Percentiles rank a stretch among this genome's conserved stretches.
phyloP scores from a whole-genome alignment of 331 rosid species.

The Quercus phellos region DNA sequence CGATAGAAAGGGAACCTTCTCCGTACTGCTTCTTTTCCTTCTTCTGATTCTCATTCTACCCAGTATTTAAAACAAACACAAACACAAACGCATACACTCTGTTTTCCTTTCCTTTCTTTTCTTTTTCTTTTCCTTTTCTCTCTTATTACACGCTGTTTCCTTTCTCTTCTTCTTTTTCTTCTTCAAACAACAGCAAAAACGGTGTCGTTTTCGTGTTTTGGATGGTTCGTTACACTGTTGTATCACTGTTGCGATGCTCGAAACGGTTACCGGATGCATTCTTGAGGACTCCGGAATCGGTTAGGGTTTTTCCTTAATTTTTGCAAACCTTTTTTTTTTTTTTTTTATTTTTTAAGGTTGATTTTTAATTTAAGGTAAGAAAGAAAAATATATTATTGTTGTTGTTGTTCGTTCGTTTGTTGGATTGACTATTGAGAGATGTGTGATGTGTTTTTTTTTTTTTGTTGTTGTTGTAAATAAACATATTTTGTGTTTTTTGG shows the following conservation, averaged over 20 bases:
- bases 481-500: conserved; percentile 4
- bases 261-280: conserved; percentile 38
- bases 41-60: conserved; percentile 77
- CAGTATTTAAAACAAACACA: conserved; percentile 31
- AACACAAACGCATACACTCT: background rate
- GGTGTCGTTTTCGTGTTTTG: conserved; percentile 7
- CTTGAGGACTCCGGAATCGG: conserved; percentile 57
- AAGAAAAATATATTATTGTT: too few species aligned
- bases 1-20: conserved; percentile 75
- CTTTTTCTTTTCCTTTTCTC: background rate
- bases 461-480: background rate
- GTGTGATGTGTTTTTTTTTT: too few species aligned
- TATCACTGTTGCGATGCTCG: conserved; percentile 34
- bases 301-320: background rate
- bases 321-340: too few species aligned
- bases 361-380: too few species aligned
- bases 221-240: conserved; percentile 4
- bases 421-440: too few species aligned
- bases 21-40: conserved; percentile 63
- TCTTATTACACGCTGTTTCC: background rate
- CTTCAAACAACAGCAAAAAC: background rate
- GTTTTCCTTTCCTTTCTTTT: conserved; percentile 4
- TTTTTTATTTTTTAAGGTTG: too few species aligned
- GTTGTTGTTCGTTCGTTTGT: too few species aligned
- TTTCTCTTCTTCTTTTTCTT: background rate